Evolutionary conservation across 169 alveolate species (phyloP).

Genomic region (Cryptosporidium felis): DNA sequence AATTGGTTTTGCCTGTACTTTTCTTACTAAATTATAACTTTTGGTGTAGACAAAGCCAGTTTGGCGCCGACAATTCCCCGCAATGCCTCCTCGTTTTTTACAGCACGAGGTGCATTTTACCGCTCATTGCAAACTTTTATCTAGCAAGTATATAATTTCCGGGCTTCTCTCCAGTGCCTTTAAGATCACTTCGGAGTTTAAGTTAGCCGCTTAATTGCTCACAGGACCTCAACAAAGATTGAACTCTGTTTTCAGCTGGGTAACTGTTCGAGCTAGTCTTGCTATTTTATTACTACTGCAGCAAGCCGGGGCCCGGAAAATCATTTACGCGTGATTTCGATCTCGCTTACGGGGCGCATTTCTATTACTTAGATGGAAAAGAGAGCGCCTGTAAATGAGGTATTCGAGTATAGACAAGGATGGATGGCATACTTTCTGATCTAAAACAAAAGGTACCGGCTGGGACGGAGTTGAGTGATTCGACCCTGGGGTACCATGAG

Average conservation of each 20-base stretch:
- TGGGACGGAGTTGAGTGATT: not conserved
- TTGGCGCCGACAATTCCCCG: slow-evolving; percentile 66
- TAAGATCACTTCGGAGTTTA: too few relatives aligned
- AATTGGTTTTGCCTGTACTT: slow-evolving; percentile 22
- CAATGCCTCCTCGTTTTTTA: slow-evolving; percentile 72
- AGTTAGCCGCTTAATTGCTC: too few relatives aligned
- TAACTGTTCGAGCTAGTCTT: too few relatives aligned
- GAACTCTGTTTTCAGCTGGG: too few relatives aligned
- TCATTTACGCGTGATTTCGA: too few relatives aligned
- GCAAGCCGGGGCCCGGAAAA: too few relatives aligned
- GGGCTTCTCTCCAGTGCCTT: not conserved
- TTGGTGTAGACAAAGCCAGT: slow-evolving; percentile 62
- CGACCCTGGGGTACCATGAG: not conserved
- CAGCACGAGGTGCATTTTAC: slow-evolving; percentile 59
- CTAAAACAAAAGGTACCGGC: not conserved
- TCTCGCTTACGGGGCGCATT: too few relatives aligned
- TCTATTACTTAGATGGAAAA: too few relatives aligned
- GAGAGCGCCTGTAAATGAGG: too few relatives aligned
- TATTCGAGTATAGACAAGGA: too few relatives aligned
- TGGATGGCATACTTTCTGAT: slow-evolving; percentile 33
- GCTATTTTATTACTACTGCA: too few relatives aligned
- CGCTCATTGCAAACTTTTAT: not conserved
- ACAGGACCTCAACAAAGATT: too few relatives aligned
- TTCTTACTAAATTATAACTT: slow-evolving; percentile 60
- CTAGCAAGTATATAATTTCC: slow-evolving; percentile 1